Conservation (phyloP, 108 stramenopile genomes). For the Bacterosira constricta region DNA sequence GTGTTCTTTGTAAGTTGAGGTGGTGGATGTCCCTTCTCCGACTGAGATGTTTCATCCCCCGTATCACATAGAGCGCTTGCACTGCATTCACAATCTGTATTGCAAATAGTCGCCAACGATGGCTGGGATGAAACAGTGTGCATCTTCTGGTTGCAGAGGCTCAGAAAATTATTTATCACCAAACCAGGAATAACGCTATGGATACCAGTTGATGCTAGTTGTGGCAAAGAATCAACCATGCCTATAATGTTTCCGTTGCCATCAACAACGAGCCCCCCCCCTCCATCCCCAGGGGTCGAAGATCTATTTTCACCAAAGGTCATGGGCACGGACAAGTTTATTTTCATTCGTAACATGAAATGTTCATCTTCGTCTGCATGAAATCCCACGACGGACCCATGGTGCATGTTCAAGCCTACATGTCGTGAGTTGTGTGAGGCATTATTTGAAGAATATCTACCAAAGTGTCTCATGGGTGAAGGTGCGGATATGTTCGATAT, state of each 20-base stretch:
- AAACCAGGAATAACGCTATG: conserved; percentile 47
- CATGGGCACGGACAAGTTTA: conserved; percentile 50
- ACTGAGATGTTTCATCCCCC: background rate
- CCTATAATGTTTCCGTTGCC: conserved; percentile 46
- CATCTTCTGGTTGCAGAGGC: background rate
- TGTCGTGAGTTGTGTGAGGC: background rate
- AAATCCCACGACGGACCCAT: conserved; percentile 1
- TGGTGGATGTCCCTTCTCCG: background rate
- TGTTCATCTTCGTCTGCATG: conserved; percentile 20
- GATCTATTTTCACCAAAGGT: too few species aligned
- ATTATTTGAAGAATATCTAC: background rate
- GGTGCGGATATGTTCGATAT: background rate
- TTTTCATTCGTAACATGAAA: conserved; percentile 47
- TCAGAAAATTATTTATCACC: conserved; percentile 47
- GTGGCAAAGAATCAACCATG: conserved; percentile 49
- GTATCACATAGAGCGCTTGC: background rate
- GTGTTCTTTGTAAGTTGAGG: background rate
- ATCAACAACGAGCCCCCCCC: conserved; percentile 54
- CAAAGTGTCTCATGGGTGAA: background rate
- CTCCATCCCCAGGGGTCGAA: too few species aligned
- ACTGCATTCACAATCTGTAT: background rate
- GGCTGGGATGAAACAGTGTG: background rate
- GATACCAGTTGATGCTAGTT: conserved; percentile 35
- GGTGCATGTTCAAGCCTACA: background rate
- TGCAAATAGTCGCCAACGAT: too few species aligned